Evolutionary conservation across 2,329 filamentous ascomycete species (phyloP), one percentile per base, ranked within the genome.

Genomic region (Aspergillus brasiliensis): DNA sequence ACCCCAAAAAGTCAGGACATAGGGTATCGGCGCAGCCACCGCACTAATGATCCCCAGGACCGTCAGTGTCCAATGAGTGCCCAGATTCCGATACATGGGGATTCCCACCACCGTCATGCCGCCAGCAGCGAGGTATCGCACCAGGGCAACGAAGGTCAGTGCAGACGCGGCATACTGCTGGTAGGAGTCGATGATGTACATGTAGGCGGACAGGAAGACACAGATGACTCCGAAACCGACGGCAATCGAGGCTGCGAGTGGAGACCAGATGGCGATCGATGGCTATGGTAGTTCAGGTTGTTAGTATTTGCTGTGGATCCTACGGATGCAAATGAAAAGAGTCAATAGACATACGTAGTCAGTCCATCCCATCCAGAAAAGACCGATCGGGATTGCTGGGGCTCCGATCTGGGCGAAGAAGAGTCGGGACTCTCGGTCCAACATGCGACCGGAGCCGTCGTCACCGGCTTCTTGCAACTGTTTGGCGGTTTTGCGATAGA

Each of bases 311-410:
- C n/a, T n/a, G n/a, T n/a, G n/a, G n/a, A n/a, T n/a, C n/a, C n/a
- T n/a, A n/a, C n/a, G n/a, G n/a, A n/a, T n/a, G n/a, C n/a, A n/a
- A n/a, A n/a, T n/a, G n/a, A n/a, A n/a, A n/a, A n/a, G n/a, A n/a
- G n/a, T n/a, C n/a, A n/a, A n/a, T 28, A 19, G 7, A 57, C 63
- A 57, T 60, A 67, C 67, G 48, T 63, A 60, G 21, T 58, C 56
- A 0, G 81, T 84, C 84, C 83, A 86, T 1, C 78, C 84, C 71
- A 86, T 83, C 83, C 83, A 86, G 67, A 86, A 85, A 7, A 86
- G 72, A 2, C 75, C 75, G 21, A 84, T 71, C 0, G 83, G 83
- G 1, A 86, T 77, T 0, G 79, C 73, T 0, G 81, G 78, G 0
- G 82, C 78, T 2, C 80, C 78, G 1, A 83, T 68, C 71, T 86